phyloP scores from a whole-genome alignment of 106 monocot species.

The Gastrodia elata region DNA sequence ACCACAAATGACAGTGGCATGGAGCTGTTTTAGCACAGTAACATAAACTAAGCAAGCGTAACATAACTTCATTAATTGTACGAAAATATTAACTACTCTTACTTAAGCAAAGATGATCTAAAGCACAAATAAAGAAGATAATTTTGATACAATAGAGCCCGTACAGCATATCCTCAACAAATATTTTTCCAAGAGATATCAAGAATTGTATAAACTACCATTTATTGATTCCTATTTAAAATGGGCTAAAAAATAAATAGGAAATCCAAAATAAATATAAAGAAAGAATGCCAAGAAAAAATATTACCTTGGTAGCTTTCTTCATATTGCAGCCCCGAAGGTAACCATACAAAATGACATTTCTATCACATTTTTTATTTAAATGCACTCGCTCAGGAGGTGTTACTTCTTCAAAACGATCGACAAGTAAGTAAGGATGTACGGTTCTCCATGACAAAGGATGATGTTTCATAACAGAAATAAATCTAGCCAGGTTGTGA shows the following conservation, averaged over 20 bases:
- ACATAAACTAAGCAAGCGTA: too few relatives aligned
- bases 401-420: conserved; percentile 96
- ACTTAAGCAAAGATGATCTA: neutral
- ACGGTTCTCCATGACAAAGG: conserved; percentile 78
- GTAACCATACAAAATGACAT: conserved; percentile 93
- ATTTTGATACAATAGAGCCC: neutral
- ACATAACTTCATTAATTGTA: too few relatives aligned
- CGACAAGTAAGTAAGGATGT: conserved; percentile 88
- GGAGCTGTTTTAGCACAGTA: too few relatives aligned
- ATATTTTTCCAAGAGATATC: neutral
- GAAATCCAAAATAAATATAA: neutral
- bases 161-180: neutral
- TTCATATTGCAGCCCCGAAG: conserved; percentile 97
- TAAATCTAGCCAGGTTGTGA: conserved; percentile 94
- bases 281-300: conserved; percentile 2
- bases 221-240: neutral
- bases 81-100: neutral
- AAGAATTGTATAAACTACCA: neutral
- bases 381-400: conserved; percentile 51
- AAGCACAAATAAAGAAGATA: neutral
- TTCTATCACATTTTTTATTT: conserved; percentile 87
- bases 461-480: conserved; percentile 76
- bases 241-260: neutral
- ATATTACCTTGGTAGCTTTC: conserved; percentile 66
- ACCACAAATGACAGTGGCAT: too few relatives aligned